A percentile compares a stretch with the other conserved stretches of the same genome.
Evolutionary conservation across 345 rosid species (phyloP).

Genomic region (Rhizophora mangle): DNA sequence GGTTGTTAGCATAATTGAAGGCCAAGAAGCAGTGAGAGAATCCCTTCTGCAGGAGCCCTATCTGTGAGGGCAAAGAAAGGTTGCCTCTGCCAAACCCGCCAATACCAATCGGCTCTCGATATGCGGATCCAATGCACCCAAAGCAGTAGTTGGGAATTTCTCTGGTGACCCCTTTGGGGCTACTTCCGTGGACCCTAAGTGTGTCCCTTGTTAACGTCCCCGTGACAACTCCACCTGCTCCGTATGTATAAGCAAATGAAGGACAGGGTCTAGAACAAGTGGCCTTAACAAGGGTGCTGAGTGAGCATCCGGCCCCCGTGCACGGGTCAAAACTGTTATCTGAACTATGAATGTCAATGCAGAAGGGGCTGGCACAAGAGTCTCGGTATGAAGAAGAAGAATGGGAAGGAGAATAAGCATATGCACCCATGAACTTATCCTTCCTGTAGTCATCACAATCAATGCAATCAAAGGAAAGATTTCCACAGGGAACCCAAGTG

Average conservation of each 20-base stretch:
- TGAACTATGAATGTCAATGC: conserved; percentile 64
- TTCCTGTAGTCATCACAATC: conserved; percentile 62
- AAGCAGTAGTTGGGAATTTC: conserved; percentile 60
- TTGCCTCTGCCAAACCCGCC: conserved; percentile 86
- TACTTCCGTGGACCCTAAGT: conserved; percentile 46
- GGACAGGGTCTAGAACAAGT: conserved; percentile 72
- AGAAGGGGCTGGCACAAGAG: conserved; percentile 52
- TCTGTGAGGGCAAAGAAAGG: conserved; percentile 68
- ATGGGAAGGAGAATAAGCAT: conserved; percentile 54
- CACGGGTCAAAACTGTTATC: conserved; percentile 74
- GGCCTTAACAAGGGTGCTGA: conserved; percentile 49
- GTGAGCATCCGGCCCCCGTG: conserved; percentile 62
- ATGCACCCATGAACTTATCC: conserved; percentile 20
- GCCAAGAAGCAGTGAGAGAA: conserved; percentile 85
- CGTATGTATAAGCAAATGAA: conserved; percentile 81
- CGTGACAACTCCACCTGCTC: conserved; percentile 59
- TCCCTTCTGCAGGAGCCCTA: conserved; percentile 68
- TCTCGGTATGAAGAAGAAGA: conserved; percentile 61
- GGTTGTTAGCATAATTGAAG: conserved; percentile 74
- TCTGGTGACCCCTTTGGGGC: conserved; percentile 13
- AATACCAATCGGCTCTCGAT: conserved; percentile 72
- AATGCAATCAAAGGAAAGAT: conserved; percentile 63
- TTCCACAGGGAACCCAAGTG: conserved; percentile 89
- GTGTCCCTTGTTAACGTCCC: conserved; percentile 67
- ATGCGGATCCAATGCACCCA: conserved; percentile 67